Conservation (phyloP, 768 basidiomycete species). For the Termitomyces sp. region DNA sequence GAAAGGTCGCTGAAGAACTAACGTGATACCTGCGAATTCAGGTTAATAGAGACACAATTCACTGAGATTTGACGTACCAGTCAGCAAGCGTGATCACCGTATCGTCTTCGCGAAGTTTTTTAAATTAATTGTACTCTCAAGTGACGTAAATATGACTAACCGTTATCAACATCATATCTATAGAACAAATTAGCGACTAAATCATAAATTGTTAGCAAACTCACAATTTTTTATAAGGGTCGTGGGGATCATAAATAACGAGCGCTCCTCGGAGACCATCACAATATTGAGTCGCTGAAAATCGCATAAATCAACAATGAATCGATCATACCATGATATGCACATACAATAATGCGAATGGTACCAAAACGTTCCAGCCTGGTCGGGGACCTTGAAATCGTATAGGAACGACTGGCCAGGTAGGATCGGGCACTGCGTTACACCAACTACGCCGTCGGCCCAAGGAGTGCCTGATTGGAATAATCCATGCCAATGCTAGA, state of each 20-base stretch:
- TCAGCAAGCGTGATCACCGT: slow-evolving; percentile 47
- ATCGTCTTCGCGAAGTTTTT: slow-evolving; percentile 13
- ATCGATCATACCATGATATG: neutral
- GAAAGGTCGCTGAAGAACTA: neutral
- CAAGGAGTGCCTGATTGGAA: neutral
- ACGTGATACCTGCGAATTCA: slow-evolving; percentile 28
- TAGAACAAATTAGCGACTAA: slow-evolving; percentile 1
- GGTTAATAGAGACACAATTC: neutral
- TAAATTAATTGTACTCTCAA: neutral
- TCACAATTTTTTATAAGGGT: slow-evolving; percentile 7
- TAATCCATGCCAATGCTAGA: slow-evolving; percentile 2
- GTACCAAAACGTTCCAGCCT: slow-evolving; percentile 4
- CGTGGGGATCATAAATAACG: slow-evolving; percentile 29
- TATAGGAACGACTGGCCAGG: slow-evolving; percentile 1
- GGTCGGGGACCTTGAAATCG: neutral
- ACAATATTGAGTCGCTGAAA: slow-evolving; percentile 8
- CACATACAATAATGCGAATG: slow-evolving; percentile 4
- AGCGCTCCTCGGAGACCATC: slow-evolving; percentile 12
- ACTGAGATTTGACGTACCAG: slow-evolving; percentile 25
- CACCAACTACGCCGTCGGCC: neutral
- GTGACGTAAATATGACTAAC: slow-evolving; percentile 6
- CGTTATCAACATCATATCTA: slow-evolving; percentile 28
- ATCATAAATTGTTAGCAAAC: neutral
- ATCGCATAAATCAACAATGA: neutral
- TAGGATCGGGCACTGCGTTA: slow-evolving; percentile 1